Evolutionary conservation across 2,329 filamentous ascomycete species (phyloP).

Genomic region (Neodidymelliopsis sp.): DNA sequence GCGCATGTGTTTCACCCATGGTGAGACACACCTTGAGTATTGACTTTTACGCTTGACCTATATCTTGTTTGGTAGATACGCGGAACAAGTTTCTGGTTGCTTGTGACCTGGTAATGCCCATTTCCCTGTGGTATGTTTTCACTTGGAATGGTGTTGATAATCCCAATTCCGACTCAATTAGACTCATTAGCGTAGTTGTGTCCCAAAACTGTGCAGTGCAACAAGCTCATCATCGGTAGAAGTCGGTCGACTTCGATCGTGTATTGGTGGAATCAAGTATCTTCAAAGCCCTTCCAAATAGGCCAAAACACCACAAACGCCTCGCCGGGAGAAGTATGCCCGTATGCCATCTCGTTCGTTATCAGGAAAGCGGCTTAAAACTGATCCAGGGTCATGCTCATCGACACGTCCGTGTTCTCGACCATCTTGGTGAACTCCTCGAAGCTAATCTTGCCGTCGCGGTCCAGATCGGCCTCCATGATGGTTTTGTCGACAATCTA

Average conservation of each 20-base stretch:
- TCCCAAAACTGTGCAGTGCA: no score
- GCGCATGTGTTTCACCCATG: no score
- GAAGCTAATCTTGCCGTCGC: conserved; percentile 97
- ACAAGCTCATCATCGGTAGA: neutral
- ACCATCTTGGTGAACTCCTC: conserved; percentile 99
- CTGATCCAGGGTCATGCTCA: conserved; percentile 73
- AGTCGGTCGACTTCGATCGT: conserved; percentile 18
- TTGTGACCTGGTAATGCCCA: no score
- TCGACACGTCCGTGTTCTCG: conserved; percentile 81
- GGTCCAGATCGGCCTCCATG: conserved; percentile 97
- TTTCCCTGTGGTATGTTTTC: no score
- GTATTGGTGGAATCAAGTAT: conserved; percentile 39
- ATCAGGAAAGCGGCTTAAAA: conserved; percentile 33
- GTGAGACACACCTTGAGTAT: no score
- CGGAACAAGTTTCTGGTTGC: no score
- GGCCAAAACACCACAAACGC: conserved; percentile 43
- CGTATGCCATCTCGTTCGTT: conserved; percentile 20
- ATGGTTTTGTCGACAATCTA: conserved; percentile 99
- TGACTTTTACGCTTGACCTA: no score
- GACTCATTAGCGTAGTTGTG: no score
- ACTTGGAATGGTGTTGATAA: no score
- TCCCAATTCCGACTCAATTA: no score
- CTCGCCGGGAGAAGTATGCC: conserved; percentile 37
- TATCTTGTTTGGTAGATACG: no score
- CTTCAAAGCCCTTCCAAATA: conserved; percentile 27